Evolutionary conservation across 2,329 filamentous ascomycete species (phyloP).

Genomic region (Diaporthe humulicola): DNA sequence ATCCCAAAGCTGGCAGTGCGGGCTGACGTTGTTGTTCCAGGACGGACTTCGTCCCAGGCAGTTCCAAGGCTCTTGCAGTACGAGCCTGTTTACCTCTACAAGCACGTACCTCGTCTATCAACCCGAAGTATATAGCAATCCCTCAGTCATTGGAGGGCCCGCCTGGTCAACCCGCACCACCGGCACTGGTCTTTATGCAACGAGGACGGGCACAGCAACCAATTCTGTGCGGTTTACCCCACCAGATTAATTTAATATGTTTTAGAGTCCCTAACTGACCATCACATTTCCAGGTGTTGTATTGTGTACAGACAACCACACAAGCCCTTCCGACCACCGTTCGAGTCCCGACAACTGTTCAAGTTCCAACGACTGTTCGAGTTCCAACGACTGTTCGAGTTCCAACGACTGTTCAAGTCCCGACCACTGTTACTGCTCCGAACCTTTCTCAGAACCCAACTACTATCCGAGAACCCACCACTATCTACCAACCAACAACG

Average conservation of each 20-base stretch:
- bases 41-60: background rate
- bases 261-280: background rate
- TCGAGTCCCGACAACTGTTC: too few relatives aligned
- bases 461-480: background rate
- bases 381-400: background rate
- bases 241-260: rapidly evolving
- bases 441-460: background rate
- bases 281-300: background rate
- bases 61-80: background rate
- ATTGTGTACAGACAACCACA: background rate
- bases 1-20: background rate
- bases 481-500: background rate
- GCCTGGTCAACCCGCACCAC: background rate
- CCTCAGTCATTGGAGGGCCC: background rate
- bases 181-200: background rate
- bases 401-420: background rate
- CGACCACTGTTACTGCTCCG: background rate
- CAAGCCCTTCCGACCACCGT: background rate
- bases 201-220: background rate
- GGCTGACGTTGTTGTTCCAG: background rate
- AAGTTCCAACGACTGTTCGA: too few relatives aligned
- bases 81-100: background rate
- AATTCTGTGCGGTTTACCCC: background rate
- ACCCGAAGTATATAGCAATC: background rate
- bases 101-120: background rate